Evolutionary conservation across 2,329 filamentous ascomycete genomes (phyloP), one percentile per base, ranked within the genome.

Genomic region (Plectosphaerella plurivora): DNA sequence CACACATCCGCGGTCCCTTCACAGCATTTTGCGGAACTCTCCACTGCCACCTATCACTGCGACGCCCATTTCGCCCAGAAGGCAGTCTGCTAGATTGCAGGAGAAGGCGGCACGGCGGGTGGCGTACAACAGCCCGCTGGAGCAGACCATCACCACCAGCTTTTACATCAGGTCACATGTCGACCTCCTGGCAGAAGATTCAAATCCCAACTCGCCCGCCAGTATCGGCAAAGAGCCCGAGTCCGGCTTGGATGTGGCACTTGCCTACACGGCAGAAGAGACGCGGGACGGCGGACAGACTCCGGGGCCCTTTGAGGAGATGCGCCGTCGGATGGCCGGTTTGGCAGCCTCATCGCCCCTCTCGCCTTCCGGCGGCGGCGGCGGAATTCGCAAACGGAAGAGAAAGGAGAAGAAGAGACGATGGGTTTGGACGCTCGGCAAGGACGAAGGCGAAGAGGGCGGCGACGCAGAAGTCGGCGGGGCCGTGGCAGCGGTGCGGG

Each of bases 361-460:
- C 2, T 72, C 68, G 2, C 73, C 76, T 0, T 65, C 70, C 4
- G 62, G 68, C 2, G 59, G 67, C 5, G 70, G 68, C 1, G 75
- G 75, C 2, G 69, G 79, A 47, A 73, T 75, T n/a, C 84, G 82
- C 63, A 18, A 20, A 5, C 71, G 76, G 10, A 82, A 75, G 63
- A 67, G 69, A 33, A 73, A 72, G 61, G 83, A 86, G 58, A 85
- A 83, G 74, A 84, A 80, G 66, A 72, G 82, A 12, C 77, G 77
- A 44, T 86, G 83, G 83, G 79, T 83, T 36, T 86, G 83, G 83
- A 86, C 83, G 2, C 84, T 87, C 45, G 80, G 77, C 3, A 74
- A 76, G 53, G 78, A 80, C 1, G 75, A 73, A 2, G 41, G 6
- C n/a, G 72, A 76, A 8, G 72, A 70, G 3, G 71, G 69, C 7